Evolutionary conservation across 768 basidiomycete species (phyloP).

Genomic region (Terana coerulea): DNA sequence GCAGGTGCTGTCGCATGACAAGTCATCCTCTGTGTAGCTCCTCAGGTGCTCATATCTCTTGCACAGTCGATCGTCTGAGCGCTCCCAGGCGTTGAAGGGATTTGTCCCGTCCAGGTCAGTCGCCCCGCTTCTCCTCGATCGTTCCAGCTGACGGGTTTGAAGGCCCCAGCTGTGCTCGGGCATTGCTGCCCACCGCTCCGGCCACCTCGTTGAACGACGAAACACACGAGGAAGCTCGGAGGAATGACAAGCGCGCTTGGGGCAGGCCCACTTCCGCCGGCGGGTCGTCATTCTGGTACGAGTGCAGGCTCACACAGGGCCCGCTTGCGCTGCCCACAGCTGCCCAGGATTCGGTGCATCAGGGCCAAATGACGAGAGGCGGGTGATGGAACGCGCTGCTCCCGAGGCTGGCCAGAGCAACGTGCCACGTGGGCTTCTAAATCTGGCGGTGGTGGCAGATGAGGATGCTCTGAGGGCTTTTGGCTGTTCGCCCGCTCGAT

Average conservation of each 20-base stretch:
- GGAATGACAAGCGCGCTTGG: too few species aligned
- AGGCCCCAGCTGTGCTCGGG: too few species aligned
- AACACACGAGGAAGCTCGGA: background rate
- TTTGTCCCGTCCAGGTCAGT: background rate
- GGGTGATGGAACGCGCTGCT: background rate
- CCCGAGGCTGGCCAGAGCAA: background rate
- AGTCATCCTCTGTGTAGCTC: background rate
- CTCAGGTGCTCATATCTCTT: background rate
- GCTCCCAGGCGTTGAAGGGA: too few species aligned
- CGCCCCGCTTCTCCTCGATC: too few species aligned
- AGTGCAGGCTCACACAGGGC: too few species aligned
- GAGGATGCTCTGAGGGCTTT: constrained; percentile 24
- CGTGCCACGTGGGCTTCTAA: constrained; percentile 13
- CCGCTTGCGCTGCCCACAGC: too few species aligned
- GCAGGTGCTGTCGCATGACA: constrained; percentile 1
- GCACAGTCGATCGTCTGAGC: background rate
- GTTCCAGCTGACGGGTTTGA: too few species aligned
- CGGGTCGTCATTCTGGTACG: too few species aligned
- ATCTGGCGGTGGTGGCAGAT: constrained; percentile 2
- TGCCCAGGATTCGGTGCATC: background rate
- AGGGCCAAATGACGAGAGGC: background rate
- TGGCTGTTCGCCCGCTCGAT: constrained; percentile 26
- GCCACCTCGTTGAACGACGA: too few species aligned
- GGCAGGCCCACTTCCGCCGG: too few species aligned
- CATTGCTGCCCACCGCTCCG: too few species aligned